These are phyloP conservation scores for Cornus florida DNA, from an alignment of 148 eudicot genomes.

Conservation along the genomic window DNA sequence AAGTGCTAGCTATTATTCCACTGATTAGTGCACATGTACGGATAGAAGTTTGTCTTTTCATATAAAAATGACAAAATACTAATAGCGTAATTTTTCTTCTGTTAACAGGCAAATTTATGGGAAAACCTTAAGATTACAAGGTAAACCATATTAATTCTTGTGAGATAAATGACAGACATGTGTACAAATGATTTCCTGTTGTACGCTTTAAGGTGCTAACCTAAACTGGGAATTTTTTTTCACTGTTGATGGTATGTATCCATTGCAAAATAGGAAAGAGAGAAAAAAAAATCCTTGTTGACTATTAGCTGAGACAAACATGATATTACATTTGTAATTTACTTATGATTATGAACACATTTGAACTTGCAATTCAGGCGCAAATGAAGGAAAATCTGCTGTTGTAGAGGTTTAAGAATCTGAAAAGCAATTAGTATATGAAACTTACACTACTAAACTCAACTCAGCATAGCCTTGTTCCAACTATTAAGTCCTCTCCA, in stretches of 20 bases:
- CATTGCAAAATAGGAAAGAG: no score
- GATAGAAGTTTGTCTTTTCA: conserved; percentile 1
- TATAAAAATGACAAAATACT: neutral
- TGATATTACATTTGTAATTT: neutral
- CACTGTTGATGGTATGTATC: neutral
- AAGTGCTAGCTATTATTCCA: neutral
- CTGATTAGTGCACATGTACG: neutral
- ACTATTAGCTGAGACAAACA: neutral
- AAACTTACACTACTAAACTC: no score
- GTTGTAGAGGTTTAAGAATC: neutral
- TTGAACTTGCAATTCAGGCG: neutral
- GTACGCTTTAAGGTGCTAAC: neutral
- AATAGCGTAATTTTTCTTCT: neutral
- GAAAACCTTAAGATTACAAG: neutral
- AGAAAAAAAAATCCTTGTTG: neutral
- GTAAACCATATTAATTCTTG: neutral
- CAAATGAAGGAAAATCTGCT: neutral
- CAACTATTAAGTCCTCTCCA: no score
- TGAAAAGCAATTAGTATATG: neutral
- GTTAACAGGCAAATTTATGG: neutral
- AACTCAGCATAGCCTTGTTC: no score
- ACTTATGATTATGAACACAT: neutral
- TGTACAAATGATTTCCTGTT: neutral
- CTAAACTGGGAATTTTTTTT: neutral
- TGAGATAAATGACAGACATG: neutral